These are phyloP conservation scores for Aspergillus phoenicis DNA, from an alignment of 2,329 filamentous ascomycete genomes.

Conservation along the genomic window DNA sequence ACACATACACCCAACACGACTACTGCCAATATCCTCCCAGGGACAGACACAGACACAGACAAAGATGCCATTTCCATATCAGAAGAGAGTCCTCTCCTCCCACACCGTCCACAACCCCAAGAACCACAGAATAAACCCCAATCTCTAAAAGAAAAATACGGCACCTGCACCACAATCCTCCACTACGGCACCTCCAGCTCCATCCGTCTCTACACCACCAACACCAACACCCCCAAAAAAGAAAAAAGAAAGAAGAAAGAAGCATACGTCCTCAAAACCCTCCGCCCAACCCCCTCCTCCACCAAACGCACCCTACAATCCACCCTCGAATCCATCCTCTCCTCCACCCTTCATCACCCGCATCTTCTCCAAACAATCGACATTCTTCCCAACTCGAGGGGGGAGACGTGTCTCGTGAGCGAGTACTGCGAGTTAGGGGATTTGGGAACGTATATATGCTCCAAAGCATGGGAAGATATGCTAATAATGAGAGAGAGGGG, in stretches of 20 bases:
- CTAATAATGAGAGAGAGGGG: background rate
- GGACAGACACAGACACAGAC: too few species aligned
- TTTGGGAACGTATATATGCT: constrained; percentile 85
- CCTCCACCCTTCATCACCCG: constrained; percentile 26
- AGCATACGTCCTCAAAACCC: constrained; percentile 33
- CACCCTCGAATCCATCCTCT: constrained; percentile 21
- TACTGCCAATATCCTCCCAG: background rate
- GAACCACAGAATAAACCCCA: background rate
- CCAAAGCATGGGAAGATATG: constrained; percentile 64
- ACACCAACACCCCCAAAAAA: background rate
- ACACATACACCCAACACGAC: too few species aligned
- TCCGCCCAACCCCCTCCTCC: constrained; percentile 22
- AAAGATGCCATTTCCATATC: background rate
- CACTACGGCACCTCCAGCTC: constrained; percentile 33
- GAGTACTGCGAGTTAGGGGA: constrained; percentile 57
- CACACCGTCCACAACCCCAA: constrained; percentile 6
- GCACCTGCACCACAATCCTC: constrained; percentile 30
- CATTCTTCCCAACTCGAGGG: constrained; percentile 29
- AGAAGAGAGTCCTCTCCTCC: background rate
- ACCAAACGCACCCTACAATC: background rate
- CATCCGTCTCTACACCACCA: constrained; percentile 24
- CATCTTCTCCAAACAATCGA: constrained; percentile 34
- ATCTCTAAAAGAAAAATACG: constrained; percentile 27
- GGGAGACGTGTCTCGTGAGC: constrained; percentile 33
- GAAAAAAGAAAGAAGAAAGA: background rate